Base-by-base conservation (phyloP, 2,329 filamentous ascomycete species). In the Diatrype stigma region DNA sequence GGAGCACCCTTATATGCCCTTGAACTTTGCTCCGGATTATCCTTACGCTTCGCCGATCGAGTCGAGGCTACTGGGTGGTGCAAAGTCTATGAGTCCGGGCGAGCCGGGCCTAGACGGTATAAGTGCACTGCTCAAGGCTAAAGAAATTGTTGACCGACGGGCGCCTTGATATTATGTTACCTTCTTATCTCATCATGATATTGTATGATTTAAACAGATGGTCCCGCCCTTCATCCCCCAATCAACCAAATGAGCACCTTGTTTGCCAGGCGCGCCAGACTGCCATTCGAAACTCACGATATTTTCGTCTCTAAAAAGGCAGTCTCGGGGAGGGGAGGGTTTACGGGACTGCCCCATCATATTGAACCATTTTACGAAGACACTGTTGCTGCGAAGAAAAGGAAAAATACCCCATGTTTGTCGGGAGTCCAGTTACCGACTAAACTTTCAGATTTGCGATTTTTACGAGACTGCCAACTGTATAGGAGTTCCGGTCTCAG, bases 51-150 rank as follows among this genome's bases (percentile, higher is more conserved):
- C 47, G 42, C 23, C 59, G 11, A 37, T 51, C 19, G 62, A 60
- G 12, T 28, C 52, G 40, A 51, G 49, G 19, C 22, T 47, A 30
- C 21, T 47, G 26, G 12, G 37, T n/a, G 51, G 46, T 22, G 45
- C 55, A 8, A 63, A 55, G n/a, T 30, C 49, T 11, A 28, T 22
- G n/a, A 48, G 40, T 26, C 23, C 40, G 6, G 42, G 59, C 2
- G 67, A 68, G 3, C 56, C 56, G 5, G 62, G 66, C 3, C 65
- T 84, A 19, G 81, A 85, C 54, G 81, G 81, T 2, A 80, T 85
- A 67, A 81, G 73, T 52, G 81, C 81, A 6, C 67, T 85, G 11
- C 63, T 85, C 2, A 73, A 73, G 53, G 82, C 82, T 10, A 80
- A 81, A 30, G 81, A 84, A 57, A 79, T 85, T 53, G 78, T 84